Conservation (phyloP, 805 yeast genomes). For the Hanseniaspora meyeri region DNA sequence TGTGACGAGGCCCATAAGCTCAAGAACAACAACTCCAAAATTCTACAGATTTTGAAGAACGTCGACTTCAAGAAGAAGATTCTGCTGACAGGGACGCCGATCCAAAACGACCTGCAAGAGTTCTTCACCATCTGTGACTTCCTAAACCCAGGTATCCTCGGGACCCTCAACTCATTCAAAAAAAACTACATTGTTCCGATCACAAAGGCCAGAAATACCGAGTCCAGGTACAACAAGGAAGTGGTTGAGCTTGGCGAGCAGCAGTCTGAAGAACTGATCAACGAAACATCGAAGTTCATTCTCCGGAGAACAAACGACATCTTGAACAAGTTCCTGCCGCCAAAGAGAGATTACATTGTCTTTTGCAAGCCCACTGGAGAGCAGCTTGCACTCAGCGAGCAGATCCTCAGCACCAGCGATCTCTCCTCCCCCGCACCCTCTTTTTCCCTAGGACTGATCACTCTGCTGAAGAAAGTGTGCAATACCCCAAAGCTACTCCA, state of each 20-base stretch:
- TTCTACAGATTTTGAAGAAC: slow-evolving; percentile 47
- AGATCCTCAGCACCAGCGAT: slow-evolving; percentile 30
- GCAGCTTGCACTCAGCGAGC: slow-evolving; percentile 46
- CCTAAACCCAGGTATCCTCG: slow-evolving; percentile 72
- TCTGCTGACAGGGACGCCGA: slow-evolving; percentile 78
- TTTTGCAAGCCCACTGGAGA: slow-evolving; percentile 62
- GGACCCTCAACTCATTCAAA: slow-evolving; percentile 47
- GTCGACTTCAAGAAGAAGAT: slow-evolving; percentile 47
- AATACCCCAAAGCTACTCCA: slow-evolving; percentile 60
- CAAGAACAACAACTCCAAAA: slow-evolving; percentile 62
- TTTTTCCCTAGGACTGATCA: slow-evolving; percentile 52
- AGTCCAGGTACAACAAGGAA: slow-evolving; percentile 40
- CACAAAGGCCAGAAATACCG: slow-evolving; percentile 50
- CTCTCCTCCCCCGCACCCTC: slow-evolving; percentile 25
- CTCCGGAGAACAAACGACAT: slow-evolving; percentile 58
- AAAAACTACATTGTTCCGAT: slow-evolving; percentile 60
- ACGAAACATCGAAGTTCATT: slow-evolving; percentile 52
- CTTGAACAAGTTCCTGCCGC: slow-evolving; percentile 49
- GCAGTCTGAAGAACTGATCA: slow-evolving; percentile 50
- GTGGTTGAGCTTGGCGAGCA: slow-evolving; percentile 46
- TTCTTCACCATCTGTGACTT: slow-evolving; percentile 72
- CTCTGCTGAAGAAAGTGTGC: slow-evolving; percentile 65
- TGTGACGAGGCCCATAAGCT: slow-evolving; percentile 95
- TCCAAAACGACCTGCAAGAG: slow-evolving; percentile 81
- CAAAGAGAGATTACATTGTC: slow-evolving; percentile 61